These are phyloP conservation scores for Lactifluus echinatus DNA, from an alignment of 768 basidiomycete species.

Conservation along the genomic window DNA sequence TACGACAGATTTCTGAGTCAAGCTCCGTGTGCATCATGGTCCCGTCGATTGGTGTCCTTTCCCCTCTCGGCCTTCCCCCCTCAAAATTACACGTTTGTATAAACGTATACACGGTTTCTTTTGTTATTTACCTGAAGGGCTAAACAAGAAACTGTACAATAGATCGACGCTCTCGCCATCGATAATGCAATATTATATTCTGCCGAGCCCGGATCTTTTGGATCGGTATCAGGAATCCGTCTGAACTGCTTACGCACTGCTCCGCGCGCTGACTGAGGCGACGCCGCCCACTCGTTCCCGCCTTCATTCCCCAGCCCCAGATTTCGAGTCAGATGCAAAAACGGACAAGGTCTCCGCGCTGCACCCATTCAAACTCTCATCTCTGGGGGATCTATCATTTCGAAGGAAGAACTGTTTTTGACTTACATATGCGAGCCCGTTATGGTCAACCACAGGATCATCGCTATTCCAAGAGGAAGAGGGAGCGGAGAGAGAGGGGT, in stretches of 20 bases:
- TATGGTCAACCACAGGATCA: background rate
- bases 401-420: background rate
- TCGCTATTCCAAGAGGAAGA: background rate
- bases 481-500: background rate
- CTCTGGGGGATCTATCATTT: background rate
- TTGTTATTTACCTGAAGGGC: background rate
- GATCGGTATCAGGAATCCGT: background rate
- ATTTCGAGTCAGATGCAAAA: background rate
- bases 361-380: background rate
- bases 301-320: too few relatives aligned
- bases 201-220: background rate
- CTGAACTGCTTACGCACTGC: background rate
- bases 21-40: background rate
- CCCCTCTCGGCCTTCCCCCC: background rate
- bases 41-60: background rate
- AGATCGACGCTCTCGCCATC: background rate
- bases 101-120: background rate
- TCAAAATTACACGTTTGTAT: background rate
- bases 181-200: background rate
- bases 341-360: background rate
- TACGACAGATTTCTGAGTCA: background rate
- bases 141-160: background rate
- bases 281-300: background rate
- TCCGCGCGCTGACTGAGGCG: background rate
- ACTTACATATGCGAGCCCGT: background rate